A percentile compares a stretch with the other conserved stretches of the same genome.
These are phyloP conservation scores for Pinus taeda DNA, from an alignment of 75 land plant species.

Conservation along the genomic window DNA sequence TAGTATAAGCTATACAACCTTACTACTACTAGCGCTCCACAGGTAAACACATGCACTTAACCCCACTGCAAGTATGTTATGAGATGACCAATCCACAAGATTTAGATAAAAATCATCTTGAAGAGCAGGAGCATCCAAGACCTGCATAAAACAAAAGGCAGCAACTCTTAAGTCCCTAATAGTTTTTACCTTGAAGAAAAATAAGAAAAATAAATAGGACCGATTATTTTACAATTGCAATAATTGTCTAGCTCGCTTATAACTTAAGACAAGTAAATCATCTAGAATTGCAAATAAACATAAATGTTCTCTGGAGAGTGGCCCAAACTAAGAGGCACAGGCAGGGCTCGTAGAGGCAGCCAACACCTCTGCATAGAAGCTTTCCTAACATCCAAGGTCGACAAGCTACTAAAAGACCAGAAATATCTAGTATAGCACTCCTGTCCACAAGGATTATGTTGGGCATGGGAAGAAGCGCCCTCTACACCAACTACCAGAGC, in stretches of 20 bases:
- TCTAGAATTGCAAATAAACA: background rate
- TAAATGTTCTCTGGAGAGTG: background rate
- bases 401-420: too few relatives aligned
- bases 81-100: conserved; percentile 98
- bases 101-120: conserved; percentile 99
- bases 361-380: too few relatives aligned
- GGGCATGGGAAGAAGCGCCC: too few relatives aligned
- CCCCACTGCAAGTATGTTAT: conserved; percentile 97
- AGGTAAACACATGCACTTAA: conserved; percentile 96
- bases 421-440: too few relatives aligned
- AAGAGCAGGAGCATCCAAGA: conserved; percentile 94
- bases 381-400: too few relatives aligned
- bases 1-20: conserved; percentile 27
- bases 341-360: too few relatives aligned
- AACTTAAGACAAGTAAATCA: background rate
- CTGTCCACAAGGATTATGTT: too few relatives aligned
- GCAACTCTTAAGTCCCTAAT: background rate
- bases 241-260: too few relatives aligned
- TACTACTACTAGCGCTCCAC: conserved; percentile 96
- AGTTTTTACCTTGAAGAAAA: background rate
- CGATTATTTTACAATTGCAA: background rate
- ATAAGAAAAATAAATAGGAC: background rate
- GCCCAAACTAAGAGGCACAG: too few relatives aligned
- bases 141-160: conserved; percentile 38
- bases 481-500: too few relatives aligned